Evolutionary conservation across 73 alveolate species (phyloP).

Genomic region (Effrenium voratum): DNA sequence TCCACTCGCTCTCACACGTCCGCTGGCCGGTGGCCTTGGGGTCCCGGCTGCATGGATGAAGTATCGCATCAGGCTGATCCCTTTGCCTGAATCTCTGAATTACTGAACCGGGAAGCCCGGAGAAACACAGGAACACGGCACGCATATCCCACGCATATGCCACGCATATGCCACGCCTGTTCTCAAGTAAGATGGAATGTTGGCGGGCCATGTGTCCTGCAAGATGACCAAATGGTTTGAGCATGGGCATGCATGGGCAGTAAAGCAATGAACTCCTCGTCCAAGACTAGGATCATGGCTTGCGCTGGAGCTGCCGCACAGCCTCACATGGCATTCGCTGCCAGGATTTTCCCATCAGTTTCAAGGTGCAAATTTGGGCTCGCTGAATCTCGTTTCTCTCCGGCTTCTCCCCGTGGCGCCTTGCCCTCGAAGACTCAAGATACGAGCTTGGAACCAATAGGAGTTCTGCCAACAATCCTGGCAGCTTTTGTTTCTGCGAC

Average conservation of each 20-base stretch:
- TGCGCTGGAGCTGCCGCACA: slow-evolving; percentile 49
- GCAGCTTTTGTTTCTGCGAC: background rate
- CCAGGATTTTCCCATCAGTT: too few relatives aligned
- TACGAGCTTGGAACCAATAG: slow-evolving; percentile 86
- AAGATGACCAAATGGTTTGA: background rate
- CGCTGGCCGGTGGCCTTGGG: too few relatives aligned
- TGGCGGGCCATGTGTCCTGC: slow-evolving; percentile 84
- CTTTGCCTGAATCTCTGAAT: background rate
- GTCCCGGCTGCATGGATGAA: slow-evolving; percentile 62
- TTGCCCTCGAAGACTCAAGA: background rate
- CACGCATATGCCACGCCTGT: too few relatives aligned
- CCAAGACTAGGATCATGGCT: slow-evolving; percentile 56
- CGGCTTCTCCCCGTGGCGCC: background rate
- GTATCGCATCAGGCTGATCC: slow-evolving; percentile 9
- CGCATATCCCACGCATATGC: too few relatives aligned
- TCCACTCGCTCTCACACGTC: background rate
- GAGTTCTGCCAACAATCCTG: slow-evolving; percentile 72
- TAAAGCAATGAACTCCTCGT: background rate
- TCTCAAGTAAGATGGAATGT: slow-evolving; percentile 58
- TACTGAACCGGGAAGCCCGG: too few relatives aligned
- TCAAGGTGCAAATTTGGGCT: too few relatives aligned
- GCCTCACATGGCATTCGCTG: background rate
- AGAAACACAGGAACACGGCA: too few relatives aligned
- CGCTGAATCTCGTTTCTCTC: background rate
- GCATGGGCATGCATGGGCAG: background rate